A percentile compares a stretch with the other conserved stretches of the same genome.
These are phyloP conservation scores for Carnegiea gigantea DNA, from an alignment of 179 eudicot genomes.

Conservation along the genomic window DNA sequence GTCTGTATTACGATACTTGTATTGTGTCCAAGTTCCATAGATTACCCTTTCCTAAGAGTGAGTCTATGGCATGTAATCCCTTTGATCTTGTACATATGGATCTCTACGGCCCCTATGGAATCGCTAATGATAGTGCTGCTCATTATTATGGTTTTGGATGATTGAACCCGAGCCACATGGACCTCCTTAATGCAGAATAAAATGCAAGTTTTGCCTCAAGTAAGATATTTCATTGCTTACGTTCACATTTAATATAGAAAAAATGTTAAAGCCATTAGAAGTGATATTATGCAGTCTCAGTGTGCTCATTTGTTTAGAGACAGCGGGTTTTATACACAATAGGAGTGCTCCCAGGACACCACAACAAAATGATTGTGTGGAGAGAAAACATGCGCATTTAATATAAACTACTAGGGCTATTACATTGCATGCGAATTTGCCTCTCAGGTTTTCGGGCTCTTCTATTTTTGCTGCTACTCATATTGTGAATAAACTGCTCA, in stretches of 20 bases:
- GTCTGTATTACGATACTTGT: no score
- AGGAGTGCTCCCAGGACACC: neutral
- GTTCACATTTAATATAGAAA: neutral
- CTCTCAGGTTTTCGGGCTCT: neutral
- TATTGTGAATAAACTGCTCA: neutral
- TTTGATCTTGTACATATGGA: no score
- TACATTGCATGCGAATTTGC: neutral
- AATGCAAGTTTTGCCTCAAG: no score
- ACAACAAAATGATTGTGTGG: neutral
- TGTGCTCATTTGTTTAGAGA: neutral
- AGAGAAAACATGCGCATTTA: neutral
- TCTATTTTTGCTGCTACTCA: neutral
- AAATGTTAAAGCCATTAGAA: neutral
- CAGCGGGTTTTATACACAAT: neutral
- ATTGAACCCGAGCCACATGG: no score
- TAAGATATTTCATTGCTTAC: no score
- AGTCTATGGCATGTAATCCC: no score
- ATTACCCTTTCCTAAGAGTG: no score
- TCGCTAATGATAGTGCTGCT: no score
- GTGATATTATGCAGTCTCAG: neutral
- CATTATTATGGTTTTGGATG: no score
- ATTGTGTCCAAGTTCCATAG: no score
- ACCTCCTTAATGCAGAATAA: no score
- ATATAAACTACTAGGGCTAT: neutral
- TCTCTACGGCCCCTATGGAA: no score